These are phyloP conservation scores for Lepidium aucheri DNA, from an alignment of 345 rosid genomes.

Conservation along the genomic window DNA sequence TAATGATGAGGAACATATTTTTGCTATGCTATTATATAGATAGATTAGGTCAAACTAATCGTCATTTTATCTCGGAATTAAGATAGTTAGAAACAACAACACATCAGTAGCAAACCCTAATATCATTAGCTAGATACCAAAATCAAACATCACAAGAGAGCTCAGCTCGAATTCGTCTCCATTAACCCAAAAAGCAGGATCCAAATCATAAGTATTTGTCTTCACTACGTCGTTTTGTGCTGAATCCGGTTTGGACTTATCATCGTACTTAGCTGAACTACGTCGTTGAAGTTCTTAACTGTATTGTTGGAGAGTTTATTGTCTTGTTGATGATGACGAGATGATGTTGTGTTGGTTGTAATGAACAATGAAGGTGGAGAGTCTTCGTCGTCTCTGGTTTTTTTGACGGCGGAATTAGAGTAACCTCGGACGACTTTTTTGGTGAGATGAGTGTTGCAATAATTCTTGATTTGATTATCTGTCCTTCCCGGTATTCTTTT, in stretches of 20 bases:
- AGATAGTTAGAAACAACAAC: neutral
- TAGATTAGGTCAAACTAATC: no score
- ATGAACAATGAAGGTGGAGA: constrained; percentile 23
- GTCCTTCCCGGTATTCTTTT: constrained; percentile 51
- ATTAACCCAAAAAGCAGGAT: constrained; percentile 28
- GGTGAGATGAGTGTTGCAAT: constrained; percentile 48
- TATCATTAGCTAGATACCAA: constrained; percentile 23
- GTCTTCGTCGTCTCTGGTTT: neutral
- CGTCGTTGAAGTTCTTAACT: neutral
- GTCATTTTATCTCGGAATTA: neutral
- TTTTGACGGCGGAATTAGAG: neutral
- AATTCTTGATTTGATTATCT: constrained; percentile 58
- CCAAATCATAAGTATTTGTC: neutral
- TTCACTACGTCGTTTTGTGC: neutral
- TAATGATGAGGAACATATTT: neutral
- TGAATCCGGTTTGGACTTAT: neutral
- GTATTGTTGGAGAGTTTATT: constrained; percentile 28
- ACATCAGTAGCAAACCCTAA: constrained; percentile 8
- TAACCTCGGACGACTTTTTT: constrained; percentile 31
- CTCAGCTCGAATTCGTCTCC: constrained; percentile 23
- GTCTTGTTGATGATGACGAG: constrained; percentile 51
- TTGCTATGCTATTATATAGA: neutral
- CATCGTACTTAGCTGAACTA: no score
- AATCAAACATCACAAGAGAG: constrained; percentile 27
- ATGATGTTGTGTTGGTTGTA: constrained; percentile 42